Evolutionary conservation across 179 eudicot species (phyloP).

Genomic region (Corrigiola litoralis): DNA sequence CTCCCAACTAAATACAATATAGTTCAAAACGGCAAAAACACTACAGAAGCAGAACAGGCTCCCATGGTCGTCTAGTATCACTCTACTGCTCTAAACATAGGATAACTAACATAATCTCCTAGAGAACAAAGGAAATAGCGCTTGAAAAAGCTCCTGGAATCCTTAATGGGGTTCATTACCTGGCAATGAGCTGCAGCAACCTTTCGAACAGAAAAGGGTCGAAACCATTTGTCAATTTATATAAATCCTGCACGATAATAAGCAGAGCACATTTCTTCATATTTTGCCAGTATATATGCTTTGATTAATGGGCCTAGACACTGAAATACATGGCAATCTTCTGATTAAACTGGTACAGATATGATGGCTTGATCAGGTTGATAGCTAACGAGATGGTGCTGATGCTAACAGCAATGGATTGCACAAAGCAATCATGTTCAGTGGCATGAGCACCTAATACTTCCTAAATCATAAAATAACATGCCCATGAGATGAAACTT

Average conservation of each 20-base stretch:
- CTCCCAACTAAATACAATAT: neutral
- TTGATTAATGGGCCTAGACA: conserved; percentile 4
- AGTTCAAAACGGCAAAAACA: neutral
- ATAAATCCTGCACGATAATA: conserved; percentile 24
- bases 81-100: neutral
- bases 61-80: neutral
- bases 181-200: conserved; percentile 17
- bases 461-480: neutral
- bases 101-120: neutral
- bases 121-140: neutral
- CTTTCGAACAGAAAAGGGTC: conserved; percentile 9
- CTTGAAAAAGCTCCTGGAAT: neutral
- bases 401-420: conserved; percentile 17
- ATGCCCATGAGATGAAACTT: conserved; percentile 4
- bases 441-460: conserved; percentile 3
- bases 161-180: conserved; percentile 6
- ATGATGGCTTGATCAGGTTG: conserved; percentile 5
- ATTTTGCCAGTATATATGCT: neutral
- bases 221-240: conserved; percentile 6
- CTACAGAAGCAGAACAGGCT: neutral
- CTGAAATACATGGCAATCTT: conserved; percentile 1
- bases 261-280: conserved; percentile 23
- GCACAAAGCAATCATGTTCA: conserved; percentile 19
- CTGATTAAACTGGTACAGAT: neutral
- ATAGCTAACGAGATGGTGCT: conserved; percentile 2